Base-by-base conservation (phyloP, 352 stramenopile genomes). In the Pythium aristosporum region DNA sequence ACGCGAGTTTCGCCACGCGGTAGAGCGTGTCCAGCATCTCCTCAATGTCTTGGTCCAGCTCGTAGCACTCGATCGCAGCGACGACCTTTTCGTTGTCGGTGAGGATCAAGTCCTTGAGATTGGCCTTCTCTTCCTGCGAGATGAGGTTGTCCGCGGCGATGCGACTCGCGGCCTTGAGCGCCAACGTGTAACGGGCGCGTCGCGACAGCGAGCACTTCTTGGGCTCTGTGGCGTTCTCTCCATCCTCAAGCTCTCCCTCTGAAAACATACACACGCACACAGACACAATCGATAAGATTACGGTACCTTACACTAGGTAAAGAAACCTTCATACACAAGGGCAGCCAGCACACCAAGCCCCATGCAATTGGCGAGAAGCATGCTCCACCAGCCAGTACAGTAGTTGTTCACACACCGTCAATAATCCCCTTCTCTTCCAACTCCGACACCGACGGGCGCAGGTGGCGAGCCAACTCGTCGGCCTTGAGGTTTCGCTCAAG, bases 11-110 rank as follows among this genome's bases (percentile, higher is more conserved):
- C 2, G 85, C 82, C 16, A 94, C 79, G 30, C 83, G 80, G 48
- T 91, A 91, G 36, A 95, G 67, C 56, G 81, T 89, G 64, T 95
- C 87, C 48, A 95, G 80, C 78, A 94, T 87, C 61, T 90, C 87
- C 34, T 94, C 81, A 30, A 94, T 87, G 67, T 95, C 82, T 55
- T 89, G 77, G 66, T 95, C 85, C 49, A 80, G 54, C 53, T 94
- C 83, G 70, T 94, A 95, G 68, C 78, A 79, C 61, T 91, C 82
- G n/a, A 94, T 79, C 15, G 85, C 87, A 8, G 76, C 81, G 8
- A 91, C 72, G 8, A 95, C 75, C 41, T 87, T 89, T 59, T 89
- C 73, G 56, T 95, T 74, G 59, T 94, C 81, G 23, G 74, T 87
- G 57, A 95, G 69, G 61, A 95, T 92, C 61, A 91, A 77, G 65